Evolutionary conservation across 345 rosid species (phyloP).

Genomic region (Rubroshorea leprosula): DNA sequence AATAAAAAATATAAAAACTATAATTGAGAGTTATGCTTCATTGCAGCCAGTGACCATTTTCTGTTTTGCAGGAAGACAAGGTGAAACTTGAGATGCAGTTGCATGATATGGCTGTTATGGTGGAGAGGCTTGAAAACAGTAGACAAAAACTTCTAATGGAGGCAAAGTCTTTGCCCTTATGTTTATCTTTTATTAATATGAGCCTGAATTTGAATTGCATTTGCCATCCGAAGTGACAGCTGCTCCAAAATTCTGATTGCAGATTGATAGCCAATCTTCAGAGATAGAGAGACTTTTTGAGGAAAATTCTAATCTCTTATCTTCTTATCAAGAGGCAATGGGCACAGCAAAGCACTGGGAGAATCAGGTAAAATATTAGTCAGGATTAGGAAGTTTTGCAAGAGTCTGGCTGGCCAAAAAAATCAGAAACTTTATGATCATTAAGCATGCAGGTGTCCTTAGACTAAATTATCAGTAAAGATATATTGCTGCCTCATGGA

Average conservation of each 20-base stretch:
- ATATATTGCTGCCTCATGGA: no score
- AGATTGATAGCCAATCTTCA: constrained; percentile 95
- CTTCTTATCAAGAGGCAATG: constrained; percentile 69
- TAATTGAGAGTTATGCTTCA: no score
- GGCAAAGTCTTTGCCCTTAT: constrained; percentile 34
- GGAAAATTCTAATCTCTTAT: constrained; percentile 65
- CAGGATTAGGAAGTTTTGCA: neutral
- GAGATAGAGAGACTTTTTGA: constrained; percentile 95
- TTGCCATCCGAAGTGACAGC: constrained; percentile 11
- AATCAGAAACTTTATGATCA: neutral
- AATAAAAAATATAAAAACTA: no score
- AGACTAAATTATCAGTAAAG: no score
- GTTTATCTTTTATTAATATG: constrained; percentile 6
- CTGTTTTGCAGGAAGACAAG: constrained; percentile 62
- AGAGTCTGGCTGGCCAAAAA: neutral
- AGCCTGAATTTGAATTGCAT: constrained; percentile 9
- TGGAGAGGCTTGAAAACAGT: constrained; percentile 90
- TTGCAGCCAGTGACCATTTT: neutral
- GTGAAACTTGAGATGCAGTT: constrained; percentile 84
- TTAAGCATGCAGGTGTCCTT: no score
- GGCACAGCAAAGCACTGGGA: constrained; percentile 71
- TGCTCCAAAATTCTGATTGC: constrained; percentile 17
- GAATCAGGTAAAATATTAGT: constrained; percentile 49
- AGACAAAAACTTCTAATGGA: constrained; percentile 94
- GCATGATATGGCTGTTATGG: constrained; percentile 89